Percentiles rank a stretch among this genome's conserved stretches.
Conservation (phyloP, 345 rosid genomes). For the Sisymbrium altissimum region DNA sequence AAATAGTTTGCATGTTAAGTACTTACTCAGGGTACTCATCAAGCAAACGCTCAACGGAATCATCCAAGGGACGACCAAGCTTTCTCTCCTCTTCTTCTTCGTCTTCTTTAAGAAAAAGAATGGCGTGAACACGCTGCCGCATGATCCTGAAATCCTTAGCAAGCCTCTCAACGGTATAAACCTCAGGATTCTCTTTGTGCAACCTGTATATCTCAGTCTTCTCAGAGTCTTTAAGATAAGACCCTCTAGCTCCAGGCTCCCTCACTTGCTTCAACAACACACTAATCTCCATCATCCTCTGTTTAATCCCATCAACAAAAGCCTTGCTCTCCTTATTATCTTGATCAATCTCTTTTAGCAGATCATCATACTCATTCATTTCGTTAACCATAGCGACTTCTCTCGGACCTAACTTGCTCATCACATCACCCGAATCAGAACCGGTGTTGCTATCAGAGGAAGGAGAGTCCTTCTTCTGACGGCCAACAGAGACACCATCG, state of each 20-base stretch:
- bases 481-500: slow-evolving; percentile 60
- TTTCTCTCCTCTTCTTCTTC: slow-evolving; percentile 93
- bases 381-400: slow-evolving; percentile 32
- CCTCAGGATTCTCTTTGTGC: slow-evolving; percentile 82
- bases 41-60: slow-evolving; percentile 81
- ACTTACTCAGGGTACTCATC: slow-evolving; percentile 86
- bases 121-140: slow-evolving; percentile 96
- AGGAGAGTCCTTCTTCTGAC: slow-evolving; percentile 32
- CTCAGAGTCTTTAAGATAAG: slow-evolving; percentile 84
- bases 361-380: slow-evolving; percentile 52
- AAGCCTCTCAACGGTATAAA: slow-evolving; percentile 69
- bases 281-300: slow-evolving; percentile 50
- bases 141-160: slow-evolving; percentile 91
- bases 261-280: slow-evolving; percentile 67
- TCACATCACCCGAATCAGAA: slow-evolving; percentile 24
- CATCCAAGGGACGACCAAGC: slow-evolving; percentile 79
- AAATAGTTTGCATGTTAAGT: not conserved
- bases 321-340: slow-evolving; percentile 45
- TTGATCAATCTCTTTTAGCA: slow-evolving; percentile 41
- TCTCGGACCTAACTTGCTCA: slow-evolving; percentile 25
- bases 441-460: not conserved
- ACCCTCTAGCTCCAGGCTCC: slow-evolving; percentile 90
- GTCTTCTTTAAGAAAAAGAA: slow-evolving; percentile 87
- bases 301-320: slow-evolving; percentile 59
- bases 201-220: slow-evolving; percentile 91